Conservation (phyloP, 345 rosid species). For the Syzygium aromaticum region DNA sequence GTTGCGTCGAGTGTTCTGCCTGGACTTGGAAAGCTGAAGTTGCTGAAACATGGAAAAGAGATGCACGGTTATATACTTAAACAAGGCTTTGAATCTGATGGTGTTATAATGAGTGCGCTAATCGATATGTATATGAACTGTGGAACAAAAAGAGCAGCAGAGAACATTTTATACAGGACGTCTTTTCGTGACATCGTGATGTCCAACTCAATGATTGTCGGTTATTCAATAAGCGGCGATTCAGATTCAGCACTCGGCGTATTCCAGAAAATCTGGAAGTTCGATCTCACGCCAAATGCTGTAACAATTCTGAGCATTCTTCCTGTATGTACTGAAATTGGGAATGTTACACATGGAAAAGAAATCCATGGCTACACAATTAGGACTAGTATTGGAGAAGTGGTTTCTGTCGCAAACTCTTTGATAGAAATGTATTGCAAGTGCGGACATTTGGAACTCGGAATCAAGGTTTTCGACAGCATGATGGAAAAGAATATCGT, state of each 20-base stretch:
- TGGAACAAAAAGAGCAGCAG: constrained; percentile 27
- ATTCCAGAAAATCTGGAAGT: constrained; percentile 26
- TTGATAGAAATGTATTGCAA: constrained; percentile 46
- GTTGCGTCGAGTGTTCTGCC: constrained; percentile 37
- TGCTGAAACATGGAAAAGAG: constrained; percentile 40
- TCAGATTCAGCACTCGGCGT: constrained; percentile 17
- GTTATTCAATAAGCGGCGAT: constrained; percentile 30
- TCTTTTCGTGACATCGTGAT: constrained; percentile 20
- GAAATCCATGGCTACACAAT: constrained; percentile 45
- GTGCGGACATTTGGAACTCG: constrained; percentile 35
- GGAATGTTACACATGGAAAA: constrained; percentile 29
- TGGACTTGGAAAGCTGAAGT: constrained; percentile 32
- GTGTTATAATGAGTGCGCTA: constrained; percentile 33
- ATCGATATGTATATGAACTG: constrained; percentile 51
- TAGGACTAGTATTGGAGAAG: constrained; percentile 19
- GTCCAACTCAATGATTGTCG: constrained; percentile 49
- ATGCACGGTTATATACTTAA: constrained; percentile 35
- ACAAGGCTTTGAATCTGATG: constrained; percentile 31
- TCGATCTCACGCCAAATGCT: constrained; percentile 21
- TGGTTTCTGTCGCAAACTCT: constrained; percentile 32
- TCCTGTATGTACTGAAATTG: constrained; percentile 34
- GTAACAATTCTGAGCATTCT: constrained; percentile 35
- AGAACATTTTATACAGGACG: constrained; percentile 22
- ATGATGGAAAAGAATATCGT: constrained; percentile 29
- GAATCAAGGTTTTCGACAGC: constrained; percentile 20